Conservation (phyloP, 371 early-diverging fungal species). For the Nematocida ausubeli region DNA sequence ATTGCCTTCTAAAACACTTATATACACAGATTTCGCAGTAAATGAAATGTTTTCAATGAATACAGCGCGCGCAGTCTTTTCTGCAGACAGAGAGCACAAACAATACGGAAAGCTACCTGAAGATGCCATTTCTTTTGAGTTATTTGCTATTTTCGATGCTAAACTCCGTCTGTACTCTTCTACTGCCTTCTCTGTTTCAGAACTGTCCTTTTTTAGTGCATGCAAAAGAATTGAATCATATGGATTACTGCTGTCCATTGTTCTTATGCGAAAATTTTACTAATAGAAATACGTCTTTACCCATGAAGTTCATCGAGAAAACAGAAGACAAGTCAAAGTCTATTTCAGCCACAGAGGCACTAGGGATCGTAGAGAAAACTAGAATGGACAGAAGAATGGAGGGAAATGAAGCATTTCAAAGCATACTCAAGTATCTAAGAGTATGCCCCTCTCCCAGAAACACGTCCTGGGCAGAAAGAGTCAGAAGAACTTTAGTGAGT, state of each 20-base stretch:
- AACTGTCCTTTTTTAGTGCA: neutral
- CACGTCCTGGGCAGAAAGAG: conserved; percentile 35
- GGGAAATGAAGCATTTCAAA: conserved; percentile 24
- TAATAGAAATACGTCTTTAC: neutral
- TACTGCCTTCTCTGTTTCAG: neutral
- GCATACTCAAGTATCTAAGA: conserved; percentile 28
- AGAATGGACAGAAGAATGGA: conserved; percentile 17
- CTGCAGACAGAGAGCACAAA: neutral
- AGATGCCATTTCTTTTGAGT: neutral
- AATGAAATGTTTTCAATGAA: neutral
- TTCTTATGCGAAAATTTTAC: neutral
- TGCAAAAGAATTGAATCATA: conserved; percentile 1
- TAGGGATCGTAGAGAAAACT: conserved; percentile 19
- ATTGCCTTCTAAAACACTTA: neutral
- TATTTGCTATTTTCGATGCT: neutral
- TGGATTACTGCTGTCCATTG: neutral
- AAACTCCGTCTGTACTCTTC: neutral
- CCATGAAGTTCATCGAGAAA: conserved; percentile 25
- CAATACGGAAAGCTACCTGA: neutral
- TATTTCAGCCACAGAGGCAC: conserved; percentile 30
- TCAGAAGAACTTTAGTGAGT: conserved; percentile 6
- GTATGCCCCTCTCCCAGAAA: neutral
- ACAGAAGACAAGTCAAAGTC: neutral
- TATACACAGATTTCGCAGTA: neutral
- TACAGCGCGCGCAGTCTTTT: neutral